Base-by-base conservation (phyloP, 176 grass and related monocot species). In the Lolium perenne region DNA sequence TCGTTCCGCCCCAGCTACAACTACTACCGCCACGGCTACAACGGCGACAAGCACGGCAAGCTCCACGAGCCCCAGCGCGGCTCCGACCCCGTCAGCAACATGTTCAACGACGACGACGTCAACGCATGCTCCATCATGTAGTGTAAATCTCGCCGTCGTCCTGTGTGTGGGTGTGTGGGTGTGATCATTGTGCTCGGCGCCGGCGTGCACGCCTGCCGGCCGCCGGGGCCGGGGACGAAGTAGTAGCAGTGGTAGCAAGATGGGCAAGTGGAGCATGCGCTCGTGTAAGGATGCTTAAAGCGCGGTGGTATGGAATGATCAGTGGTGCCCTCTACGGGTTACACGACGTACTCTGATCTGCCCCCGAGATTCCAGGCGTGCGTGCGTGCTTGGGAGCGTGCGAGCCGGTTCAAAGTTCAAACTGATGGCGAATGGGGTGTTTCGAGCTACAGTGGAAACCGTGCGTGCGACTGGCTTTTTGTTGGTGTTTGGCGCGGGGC, bases 71-170 rank as follows among this genome's bases (percentile, higher is more conserved):
- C 94, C 0, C 87, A 79, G 40, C 94, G 97, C 17, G 94, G 97
- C 13, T 92, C 92, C 8, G 94, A 99, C 87, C 92, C 79, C 46
- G 94, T 97, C 87, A 94, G 92, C 91, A 99, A 99, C 92, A 91
- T 99, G 90, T 99, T 99, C 92, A 99, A 99, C 80, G 97, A 99
- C 79, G 97, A 99, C 86, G 89, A 99, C 84, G 97, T 97, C 60
- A 89, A 99, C 88, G 92, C 97, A 0, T 99, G 97, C 87, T 15
- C 75, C 78, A 6, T 99, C 87, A 99, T 99, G 97, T 98, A 76
- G 97, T 99, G 97, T 98, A 76, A 63, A 21, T 5, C 63, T 76
- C 12, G 23, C 50, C 4, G 40, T 57, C 65, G 22, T 50, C 40
- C 29, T 29, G 40, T 41, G 40, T 41, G 40, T 41, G 40, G 40